Evolutionary conservation across 2,329 filamentous ascomycete genomes (phyloP), one percentile per base, ranked within the genome.

Genomic region (Annulohypoxylon truncatum): DNA sequence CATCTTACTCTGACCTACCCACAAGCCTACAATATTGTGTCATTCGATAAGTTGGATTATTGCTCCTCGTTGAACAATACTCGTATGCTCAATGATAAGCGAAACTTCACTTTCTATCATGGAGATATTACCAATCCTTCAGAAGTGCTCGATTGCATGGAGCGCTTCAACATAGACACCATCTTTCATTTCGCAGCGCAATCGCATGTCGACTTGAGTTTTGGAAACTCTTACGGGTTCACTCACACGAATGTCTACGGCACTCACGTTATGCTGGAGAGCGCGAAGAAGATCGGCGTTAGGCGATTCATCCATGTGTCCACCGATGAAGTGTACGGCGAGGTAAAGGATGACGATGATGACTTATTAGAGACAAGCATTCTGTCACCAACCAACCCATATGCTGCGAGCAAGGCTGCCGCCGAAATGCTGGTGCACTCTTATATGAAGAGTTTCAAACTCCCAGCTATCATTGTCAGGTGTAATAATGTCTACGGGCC

Each of bases 401-500:
- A 94, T 72, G 89, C 91, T 8, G 92, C 92, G 18, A 91, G 89
- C 79, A 94, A 94, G 79, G 92, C 92, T 2, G 92, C 92, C 1
- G 92, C 92, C 4, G 92, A 94, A 80, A 94, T 94, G 91, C 84
- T 93, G 74, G 91, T 95, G n/a, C 89, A 91, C 77, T 92, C 92
- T n/a, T 96, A 94, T 77, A 86, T 90, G 76, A 93, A 92, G 81
- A 92, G 90, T 78, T 94, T 94, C 83, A 91, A 91, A 77, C 83
- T 96, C 10, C 92, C 92, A 1, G 87, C 89, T 54, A 92, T 95
- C 69, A 92, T 94, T 72, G 90, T 94, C 26, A 85, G 92, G 52
- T 91, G 91, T 76, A 95, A 95, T 81, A 95, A 96, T 73, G 91
- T 95, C 28, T 96, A 94, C 74, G 92, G 92, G 0, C 92, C 92